These are phyloP conservation scores for Didymella glomerata DNA, from an alignment of 2,329 filamentous ascomycete species.

Conservation along the genomic window DNA sequence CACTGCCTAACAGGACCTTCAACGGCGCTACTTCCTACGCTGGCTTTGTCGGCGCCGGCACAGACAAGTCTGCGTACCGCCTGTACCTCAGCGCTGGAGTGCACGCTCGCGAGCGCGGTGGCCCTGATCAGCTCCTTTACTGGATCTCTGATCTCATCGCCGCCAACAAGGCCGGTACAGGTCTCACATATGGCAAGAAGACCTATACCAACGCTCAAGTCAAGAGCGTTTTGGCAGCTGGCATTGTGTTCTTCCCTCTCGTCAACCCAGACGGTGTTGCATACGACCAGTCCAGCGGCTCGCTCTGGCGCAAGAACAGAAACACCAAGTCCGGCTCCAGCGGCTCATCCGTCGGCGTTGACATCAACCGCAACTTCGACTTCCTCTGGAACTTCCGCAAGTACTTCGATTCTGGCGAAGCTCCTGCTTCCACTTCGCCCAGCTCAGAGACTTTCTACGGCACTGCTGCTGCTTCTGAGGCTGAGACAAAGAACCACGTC, in stretches of 20 bases:
- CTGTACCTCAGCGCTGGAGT: conserved; percentile 64
- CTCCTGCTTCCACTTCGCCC: conserved; percentile 56
- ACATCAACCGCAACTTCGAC: conserved; percentile 57
- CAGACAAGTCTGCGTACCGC: conserved; percentile 53
- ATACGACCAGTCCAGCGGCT: conserved; percentile 46
- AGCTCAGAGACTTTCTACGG: conserved; percentile 62
- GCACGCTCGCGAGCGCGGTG: conserved; percentile 67
- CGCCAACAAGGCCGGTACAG: conserved; percentile 60
- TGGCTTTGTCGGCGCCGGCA: conserved; percentile 57
- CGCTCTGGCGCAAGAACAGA: conserved; percentile 51
- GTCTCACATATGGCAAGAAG: conserved; percentile 62
- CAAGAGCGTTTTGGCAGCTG: conserved; percentile 59
- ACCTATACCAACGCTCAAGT: conserved; percentile 63
- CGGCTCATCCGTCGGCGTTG: conserved; percentile 41
- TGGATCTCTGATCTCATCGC: conserved; percentile 66
- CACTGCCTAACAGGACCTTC: conserved; percentile 56
- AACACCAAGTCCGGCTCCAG: conserved; percentile 52
- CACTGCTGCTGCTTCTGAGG: conserved; percentile 62
- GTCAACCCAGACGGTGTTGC: conserved; percentile 49
- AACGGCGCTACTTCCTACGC: conserved; percentile 54
- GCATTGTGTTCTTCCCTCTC: conserved; percentile 61
- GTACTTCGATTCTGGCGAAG: conserved; percentile 54
- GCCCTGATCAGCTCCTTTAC: conserved; percentile 65
- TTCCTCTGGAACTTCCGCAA: conserved; percentile 64
- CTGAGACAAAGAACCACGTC: conserved; percentile 64